A percentile compares a stretch with the other conserved stretches of the same genome.
Conservation (phyloP, 2,329 filamentous ascomycete genomes). For the Fusarium irregulare region DNA sequence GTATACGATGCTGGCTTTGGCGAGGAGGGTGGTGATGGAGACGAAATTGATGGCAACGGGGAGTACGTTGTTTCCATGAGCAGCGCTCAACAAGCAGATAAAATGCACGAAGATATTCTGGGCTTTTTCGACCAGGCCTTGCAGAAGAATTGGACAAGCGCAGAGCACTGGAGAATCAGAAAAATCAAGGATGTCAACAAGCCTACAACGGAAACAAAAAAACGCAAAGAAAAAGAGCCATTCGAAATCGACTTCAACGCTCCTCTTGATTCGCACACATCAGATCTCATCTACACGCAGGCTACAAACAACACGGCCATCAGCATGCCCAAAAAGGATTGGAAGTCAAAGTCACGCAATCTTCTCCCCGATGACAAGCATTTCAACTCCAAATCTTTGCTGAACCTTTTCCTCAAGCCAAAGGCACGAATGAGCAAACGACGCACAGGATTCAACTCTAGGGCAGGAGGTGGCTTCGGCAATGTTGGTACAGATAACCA, state of each 20-base stretch:
- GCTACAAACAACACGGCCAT: constrained; percentile 85
- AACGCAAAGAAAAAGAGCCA: constrained; percentile 93
- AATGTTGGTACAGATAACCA: constrained; percentile 60
- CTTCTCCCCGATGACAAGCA: constrained; percentile 97
- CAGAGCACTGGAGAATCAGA: constrained; percentile 98
- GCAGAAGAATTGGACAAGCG: constrained; percentile 96
- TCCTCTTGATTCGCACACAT: constrained; percentile 75
- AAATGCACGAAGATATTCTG: constrained; percentile 91
- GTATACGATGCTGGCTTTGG: constrained; percentile 76
- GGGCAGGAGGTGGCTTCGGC: constrained; percentile 55
- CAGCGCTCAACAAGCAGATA: constrained; percentile 71
- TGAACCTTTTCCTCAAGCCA: constrained; percentile 93
- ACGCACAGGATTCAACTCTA: constrained; percentile 63
- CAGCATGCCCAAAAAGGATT: constrained; percentile 90
- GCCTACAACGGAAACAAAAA: constrained; percentile 67
- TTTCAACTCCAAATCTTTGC: constrained; percentile 91
- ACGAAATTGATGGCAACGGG: constrained; percentile 65
- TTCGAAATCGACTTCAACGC: constrained; percentile 93
- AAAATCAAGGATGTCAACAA: constrained; percentile 86
- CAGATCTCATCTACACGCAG: constrained; percentile 83
- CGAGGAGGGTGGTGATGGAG: constrained; percentile 60
- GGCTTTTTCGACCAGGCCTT: constrained; percentile 97
- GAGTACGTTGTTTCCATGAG: constrained; percentile 85
- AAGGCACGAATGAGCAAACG: constrained; percentile 83
- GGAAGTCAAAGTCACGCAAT: constrained; percentile 93